Evolutionary conservation across 164 flowering plant genomes (phyloP), one percentile per base, ranked within the genome.

Genomic region (Macadamia integrifolia): DNA sequence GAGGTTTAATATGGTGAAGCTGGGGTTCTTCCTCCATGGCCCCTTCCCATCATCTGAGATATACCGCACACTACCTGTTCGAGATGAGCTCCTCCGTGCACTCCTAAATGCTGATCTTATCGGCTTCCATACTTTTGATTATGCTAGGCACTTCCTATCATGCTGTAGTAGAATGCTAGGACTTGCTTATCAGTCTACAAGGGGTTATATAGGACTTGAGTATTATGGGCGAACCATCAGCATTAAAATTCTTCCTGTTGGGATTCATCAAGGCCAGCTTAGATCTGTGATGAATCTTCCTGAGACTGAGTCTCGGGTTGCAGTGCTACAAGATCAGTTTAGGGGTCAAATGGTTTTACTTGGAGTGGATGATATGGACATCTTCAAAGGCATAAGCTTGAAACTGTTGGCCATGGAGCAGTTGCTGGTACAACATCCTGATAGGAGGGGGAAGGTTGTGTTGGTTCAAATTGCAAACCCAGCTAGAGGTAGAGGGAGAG

Each of bases 291-390:
- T 85, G 71, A 75, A 79, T 70, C 80, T 81, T 63, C 80, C 84
- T 0, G 87, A 85, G 73, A 83, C 89, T 9, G 85, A 75, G 66
- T 12, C 72, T 35, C 73, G 63, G 58, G 79, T 83, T 23, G 70
- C 80, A 31, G 85, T 80, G 29, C 66, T 85, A 49, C 56, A 66
- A 40, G 73, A 74, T 52, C 75, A 61, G 61, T 85, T 80, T 64
- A 59, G 53, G 67, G 84, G 72, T 60, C 78, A 70, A 65, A 77
- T 75, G 8, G 83, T 83, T 30, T 71, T 85, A 77, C 85, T 85
- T 58, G 89, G 89, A 63, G 89, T 85, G 28, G 89, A 85, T 76
- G 89, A 85, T 80, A 85, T 85, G 89, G 89, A 85, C 63, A 83
- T 85, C 66, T 85, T 85, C 60, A 85, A 85, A 62, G 89, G 89